Evolutionary conservation across 2,329 filamentous ascomycete species (phyloP), one percentile per base, ranked within the genome.

Genomic region (Lachnellula arida): DNA sequence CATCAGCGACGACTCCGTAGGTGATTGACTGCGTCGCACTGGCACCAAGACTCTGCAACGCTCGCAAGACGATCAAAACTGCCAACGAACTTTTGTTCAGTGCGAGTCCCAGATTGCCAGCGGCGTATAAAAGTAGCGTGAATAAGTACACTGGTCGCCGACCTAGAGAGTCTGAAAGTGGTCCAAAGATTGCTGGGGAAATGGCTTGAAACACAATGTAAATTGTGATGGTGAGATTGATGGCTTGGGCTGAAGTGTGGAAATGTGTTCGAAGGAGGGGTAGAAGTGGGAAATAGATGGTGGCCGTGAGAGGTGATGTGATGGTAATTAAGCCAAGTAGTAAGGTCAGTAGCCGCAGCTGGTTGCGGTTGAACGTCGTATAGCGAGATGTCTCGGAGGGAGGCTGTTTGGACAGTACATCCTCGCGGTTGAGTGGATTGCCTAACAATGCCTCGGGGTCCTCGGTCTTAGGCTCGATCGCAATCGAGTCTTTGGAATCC

Each of bases 1-100:
- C 77, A 63, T 92, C 89, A 0, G 85, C 83, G 6, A 91, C 80
- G 1, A 89, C 81, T 1, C 83, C 88, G 55, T 81, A 86, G 0
- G 46, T 74, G 3, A 89, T 72, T 0, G 84, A 77, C 1, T 86
- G 72, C 0, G 82, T 84, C 1, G 78, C 78, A 58, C 78, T 81
- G 44, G 77, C 82, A 0, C 84, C 82, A 1, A 78, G 74, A 12
- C 78, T 80, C 85, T 85, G 82, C 2, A 85, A 64, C 58, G 76
- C 77, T 1, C 82, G 73, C 2, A 85, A 68, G 0, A 78, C 73
- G 17, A 85, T 60, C 2, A 85, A 67, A 0, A 78, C 72, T 0
- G 71, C 69, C 56, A 80, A 81, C 56, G 64, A 76, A 5, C 72
- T 74, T 23, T 76, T 72, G 5, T 53, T 53, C 4, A 80, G 61